A percentile compares a stretch with the other conserved stretches of the same genome.
Evolutionary conservation across 805 yeast genomes (phyloP).

Genomic region (Tetrapisispora arboricola): DNA sequence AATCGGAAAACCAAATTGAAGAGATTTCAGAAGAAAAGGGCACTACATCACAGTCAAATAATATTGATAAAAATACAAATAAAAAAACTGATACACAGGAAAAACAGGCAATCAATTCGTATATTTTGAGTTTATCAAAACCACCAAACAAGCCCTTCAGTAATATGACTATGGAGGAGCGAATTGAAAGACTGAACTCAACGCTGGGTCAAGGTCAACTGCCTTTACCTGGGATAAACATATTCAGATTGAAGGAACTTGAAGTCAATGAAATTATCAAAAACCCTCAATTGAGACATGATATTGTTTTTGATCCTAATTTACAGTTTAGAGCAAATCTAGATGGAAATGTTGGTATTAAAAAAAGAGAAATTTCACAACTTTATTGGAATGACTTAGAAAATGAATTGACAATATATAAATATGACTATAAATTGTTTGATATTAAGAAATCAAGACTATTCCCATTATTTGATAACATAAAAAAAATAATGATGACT

Average conservation of each 20-base stretch:
- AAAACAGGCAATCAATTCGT: background rate
- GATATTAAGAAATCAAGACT: slow-evolving; percentile 35
- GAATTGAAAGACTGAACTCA: slow-evolving; percentile 14
- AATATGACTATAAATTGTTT: slow-evolving; percentile 20
- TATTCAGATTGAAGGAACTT: slow-evolving; percentile 72
- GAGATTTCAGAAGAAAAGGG: no score
- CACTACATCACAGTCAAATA: no score
- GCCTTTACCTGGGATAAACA: slow-evolving; percentile 70
- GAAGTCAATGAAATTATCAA: slow-evolving; percentile 80
- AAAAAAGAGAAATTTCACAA: slow-evolving; percentile 66
- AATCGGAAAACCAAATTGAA: no score
- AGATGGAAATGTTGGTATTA: slow-evolving; percentile 80
- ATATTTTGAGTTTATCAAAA: background rate
- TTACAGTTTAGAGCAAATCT: slow-evolving; percentile 83
- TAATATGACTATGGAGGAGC: slow-evolving; percentile 17
- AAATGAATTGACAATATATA: slow-evolving; percentile 46
- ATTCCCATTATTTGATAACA: slow-evolving; percentile 61
- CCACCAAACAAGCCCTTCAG: slow-evolving; percentile 3
- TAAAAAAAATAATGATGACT: slow-evolving; percentile 62
- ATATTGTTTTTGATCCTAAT: slow-evolving; percentile 83
- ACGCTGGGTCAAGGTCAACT: slow-evolving; percentile 29
- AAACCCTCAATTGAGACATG: slow-evolving; percentile 89
- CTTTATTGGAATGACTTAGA: slow-evolving; percentile 75
- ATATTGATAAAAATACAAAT: no score
- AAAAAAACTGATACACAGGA: background rate